phyloP scores from a whole-genome alignment of 768 basidiomycete species.

The Lyophyllum atratum region DNA sequence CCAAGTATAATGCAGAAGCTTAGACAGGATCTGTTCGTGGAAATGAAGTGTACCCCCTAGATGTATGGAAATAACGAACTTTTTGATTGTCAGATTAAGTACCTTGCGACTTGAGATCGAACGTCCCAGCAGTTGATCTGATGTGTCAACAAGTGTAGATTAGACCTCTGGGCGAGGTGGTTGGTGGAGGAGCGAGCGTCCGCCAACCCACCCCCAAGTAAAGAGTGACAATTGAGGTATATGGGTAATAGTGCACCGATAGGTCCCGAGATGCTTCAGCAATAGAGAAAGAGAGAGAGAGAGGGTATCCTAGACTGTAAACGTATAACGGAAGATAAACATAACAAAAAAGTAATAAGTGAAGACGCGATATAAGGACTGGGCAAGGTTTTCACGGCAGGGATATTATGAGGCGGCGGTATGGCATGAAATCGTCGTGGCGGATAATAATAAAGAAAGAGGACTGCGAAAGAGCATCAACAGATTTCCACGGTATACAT shows the following conservation, averaged over 20 bases:
- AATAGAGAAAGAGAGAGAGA: slow-evolving; percentile 3
- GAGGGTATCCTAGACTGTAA: slow-evolving; percentile 23
- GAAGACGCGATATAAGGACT: slow-evolving; percentile 19
- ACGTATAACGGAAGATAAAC: slow-evolving; percentile 19
- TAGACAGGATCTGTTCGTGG: background rate
- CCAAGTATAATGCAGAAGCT: slow-evolving; percentile 34
- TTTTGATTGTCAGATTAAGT: background rate
- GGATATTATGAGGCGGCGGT: slow-evolving; percentile 15
- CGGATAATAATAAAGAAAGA: background rate
- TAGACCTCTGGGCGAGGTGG: background rate
- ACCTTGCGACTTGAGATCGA: background rate
- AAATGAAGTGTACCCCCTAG: background rate
- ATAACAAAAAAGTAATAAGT: slow-evolving; percentile 32
- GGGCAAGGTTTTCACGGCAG: background rate
- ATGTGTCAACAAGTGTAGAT: background rate
- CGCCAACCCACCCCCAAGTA: background rate
- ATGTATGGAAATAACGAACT: background rate
- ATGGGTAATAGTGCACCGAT: slow-evolving; percentile 10
- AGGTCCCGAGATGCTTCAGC: slow-evolving; percentile 16
- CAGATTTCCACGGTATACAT: slow-evolving; percentile 13
- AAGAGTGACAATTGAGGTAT: slow-evolving; percentile 10
- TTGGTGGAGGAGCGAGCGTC: background rate
- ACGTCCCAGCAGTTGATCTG: background rate
- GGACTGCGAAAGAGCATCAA: slow-evolving; percentile 13
- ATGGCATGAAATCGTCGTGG: slow-evolving; percentile 16